phyloP scores from a whole-genome alignment of 306 rosid genomes.

The Calophaca sinica region DNA sequence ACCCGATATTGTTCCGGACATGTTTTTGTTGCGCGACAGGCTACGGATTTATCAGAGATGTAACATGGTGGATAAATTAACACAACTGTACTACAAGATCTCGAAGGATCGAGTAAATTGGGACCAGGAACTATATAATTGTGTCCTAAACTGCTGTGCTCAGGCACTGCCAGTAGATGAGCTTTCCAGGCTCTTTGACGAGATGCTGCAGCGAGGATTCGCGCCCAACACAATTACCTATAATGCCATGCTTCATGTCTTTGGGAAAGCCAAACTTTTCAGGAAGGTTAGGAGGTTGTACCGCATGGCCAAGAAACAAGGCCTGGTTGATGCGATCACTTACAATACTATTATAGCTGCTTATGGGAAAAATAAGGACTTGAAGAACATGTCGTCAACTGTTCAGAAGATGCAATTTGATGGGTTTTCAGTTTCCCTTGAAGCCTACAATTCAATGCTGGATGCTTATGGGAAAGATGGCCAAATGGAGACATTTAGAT shows the following conservation, averaged over 20 bases:
- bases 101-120: constrained; percentile 66
- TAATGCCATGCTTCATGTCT: constrained; percentile 79
- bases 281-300: constrained; percentile 73
- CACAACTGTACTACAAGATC: constrained; percentile 68
- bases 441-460: constrained; percentile 88
- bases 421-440: constrained; percentile 88
- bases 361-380: constrained; percentile 73
- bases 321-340: constrained; percentile 76
- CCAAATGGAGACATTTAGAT: constrained; percentile 75
- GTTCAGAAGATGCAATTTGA: constrained; percentile 75
- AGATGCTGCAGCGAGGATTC: constrained; percentile 80
- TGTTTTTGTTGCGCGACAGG: constrained; percentile 73
- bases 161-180: constrained; percentile 87
- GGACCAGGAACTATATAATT: constrained; percentile 86
- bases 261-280: constrained; percentile 88
- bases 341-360: constrained; percentile 90
- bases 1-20: constrained; percentile 69
- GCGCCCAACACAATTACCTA: constrained; percentile 67
- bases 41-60: constrained; percentile 80
- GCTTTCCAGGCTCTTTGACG: constrained; percentile 80
- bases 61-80: constrained; percentile 65
- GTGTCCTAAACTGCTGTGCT: constrained; percentile 84
- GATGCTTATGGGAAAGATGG: constrained; percentile 89
- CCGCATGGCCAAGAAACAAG: constrained; percentile 77
- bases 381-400: constrained; percentile 71